Evolutionary conservation across 2,329 filamentous ascomycete genomes (phyloP).

Genomic region (Zasmidium angulare): DNA sequence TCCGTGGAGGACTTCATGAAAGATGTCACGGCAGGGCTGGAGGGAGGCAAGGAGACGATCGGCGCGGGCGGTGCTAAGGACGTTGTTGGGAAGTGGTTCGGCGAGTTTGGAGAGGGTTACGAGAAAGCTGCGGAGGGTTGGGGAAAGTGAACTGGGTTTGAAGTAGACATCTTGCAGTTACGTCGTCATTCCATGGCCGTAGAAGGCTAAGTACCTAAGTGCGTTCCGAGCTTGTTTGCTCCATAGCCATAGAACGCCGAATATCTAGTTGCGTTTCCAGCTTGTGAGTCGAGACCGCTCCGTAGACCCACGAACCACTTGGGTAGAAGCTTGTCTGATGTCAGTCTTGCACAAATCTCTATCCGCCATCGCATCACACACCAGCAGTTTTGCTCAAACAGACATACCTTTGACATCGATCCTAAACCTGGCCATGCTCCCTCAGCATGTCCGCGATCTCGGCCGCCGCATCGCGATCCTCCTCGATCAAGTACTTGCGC

Average conservation of each 20-base stretch:
- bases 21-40: slow-evolving; percentile 46
- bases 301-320: too few species aligned
- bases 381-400: too few species aligned
- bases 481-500: neutral
- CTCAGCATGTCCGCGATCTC: neutral
- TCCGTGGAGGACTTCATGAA: slow-evolving; percentile 57
- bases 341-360: neutral
- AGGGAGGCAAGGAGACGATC: slow-evolving; percentile 51
- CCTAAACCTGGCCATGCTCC: neutral
- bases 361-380: neutral
- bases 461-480: neutral
- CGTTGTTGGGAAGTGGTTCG: slow-evolving; percentile 49
- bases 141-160: too few species aligned
- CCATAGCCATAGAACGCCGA: too few species aligned
- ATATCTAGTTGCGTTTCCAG: too few species aligned
- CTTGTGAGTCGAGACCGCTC: too few species aligned
- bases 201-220: too few species aligned
- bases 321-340: too few species aligned
- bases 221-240: too few species aligned
- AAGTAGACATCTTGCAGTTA: too few species aligned
- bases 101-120: slow-evolving; percentile 29
- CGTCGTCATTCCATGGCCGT: too few species aligned
- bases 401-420: neutral
- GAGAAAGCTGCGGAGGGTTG: slow-evolving; percentile 22
- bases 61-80: slow-evolving; percentile 45